phyloP scores from a whole-genome alignment of 345 rosid species.

The Cochlearia excelsa region DNA sequence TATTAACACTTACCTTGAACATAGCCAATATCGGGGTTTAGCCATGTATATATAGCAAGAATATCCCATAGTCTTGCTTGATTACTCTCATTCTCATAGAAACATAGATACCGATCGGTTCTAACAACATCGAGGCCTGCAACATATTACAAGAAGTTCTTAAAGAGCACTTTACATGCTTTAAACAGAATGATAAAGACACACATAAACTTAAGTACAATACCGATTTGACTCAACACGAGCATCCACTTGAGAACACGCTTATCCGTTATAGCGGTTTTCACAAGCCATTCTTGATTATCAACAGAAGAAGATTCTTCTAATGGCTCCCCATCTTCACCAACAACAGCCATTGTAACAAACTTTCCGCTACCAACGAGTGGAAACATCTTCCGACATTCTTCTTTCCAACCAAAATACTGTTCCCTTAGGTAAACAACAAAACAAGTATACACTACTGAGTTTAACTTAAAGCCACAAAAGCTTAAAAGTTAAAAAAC shows the following conservation, averaged over 20 bases:
- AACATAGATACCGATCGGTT: slow-evolving; percentile 75
- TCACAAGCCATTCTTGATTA: slow-evolving; percentile 41
- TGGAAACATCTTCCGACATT: slow-evolving; percentile 78
- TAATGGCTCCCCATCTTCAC: slow-evolving; percentile 59
- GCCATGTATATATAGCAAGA: slow-evolving; percentile 83
- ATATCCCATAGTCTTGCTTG: slow-evolving; percentile 84
- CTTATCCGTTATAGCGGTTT: slow-evolving; percentile 50
- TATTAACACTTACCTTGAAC: slow-evolving; percentile 60
- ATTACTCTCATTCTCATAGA: slow-evolving; percentile 66
- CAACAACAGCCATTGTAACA: slow-evolving; percentile 57
- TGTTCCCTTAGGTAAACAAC: slow-evolving; percentile 60
- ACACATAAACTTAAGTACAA: no score
- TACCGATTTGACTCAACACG: slow-evolving; percentile 85
- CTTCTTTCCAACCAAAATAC: slow-evolving; percentile 67
- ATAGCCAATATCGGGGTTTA: slow-evolving; percentile 85
- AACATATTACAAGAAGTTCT: no score
- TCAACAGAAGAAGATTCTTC: slow-evolving; percentile 40
- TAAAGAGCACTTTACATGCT: slow-evolving; percentile 13
- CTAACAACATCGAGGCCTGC: slow-evolving; percentile 94
- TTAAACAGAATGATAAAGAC: no score
- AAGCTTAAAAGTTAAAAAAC: no score
- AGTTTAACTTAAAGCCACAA: no score
- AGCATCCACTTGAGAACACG: slow-evolving; percentile 84
- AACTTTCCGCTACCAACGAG: slow-evolving; percentile 73
- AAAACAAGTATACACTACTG: no score